Percentiles rank a stretch among this genome's conserved stretches.
Conservation (phyloP, 2,329 filamentous ascomycete genomes). For the Penicillium glabrum region DNA sequence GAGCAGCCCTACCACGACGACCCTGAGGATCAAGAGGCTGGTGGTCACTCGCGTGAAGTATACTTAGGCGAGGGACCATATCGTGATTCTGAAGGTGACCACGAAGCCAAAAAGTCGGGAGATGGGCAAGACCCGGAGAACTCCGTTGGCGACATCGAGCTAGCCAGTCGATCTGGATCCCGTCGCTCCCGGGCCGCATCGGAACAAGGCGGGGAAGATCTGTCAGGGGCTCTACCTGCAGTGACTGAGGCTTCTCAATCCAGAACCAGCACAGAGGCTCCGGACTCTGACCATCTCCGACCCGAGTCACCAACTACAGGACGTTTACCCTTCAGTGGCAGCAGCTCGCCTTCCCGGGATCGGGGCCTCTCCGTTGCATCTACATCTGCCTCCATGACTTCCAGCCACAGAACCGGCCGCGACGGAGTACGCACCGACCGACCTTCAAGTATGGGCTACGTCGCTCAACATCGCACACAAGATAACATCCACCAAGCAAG, state of each 20-base stretch:
- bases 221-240: conserved; percentile 14
- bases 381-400: conserved; percentile 36
- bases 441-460: conserved; percentile 52
- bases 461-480: conserved; percentile 48
- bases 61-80: conserved; percentile 27
- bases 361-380: conserved; percentile 40
- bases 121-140: conserved; percentile 52
- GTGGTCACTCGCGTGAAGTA: conserved; percentile 24
- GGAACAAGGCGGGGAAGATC: conserved; percentile 14
- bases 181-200: conserved; percentile 51
- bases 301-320: conserved; percentile 30
- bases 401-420: conserved; percentile 31
- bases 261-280: conserved; percentile 7
- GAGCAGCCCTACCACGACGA: conserved; percentile 67
- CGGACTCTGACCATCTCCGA: conserved; percentile 22
- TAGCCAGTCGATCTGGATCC: conserved; percentile 64
- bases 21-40: conserved; percentile 36
- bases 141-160: conserved; percentile 58
- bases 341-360: conserved; percentile 37
- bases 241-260: conserved; percentile 22
- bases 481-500: conserved; percentile 49
- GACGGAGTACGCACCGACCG: conserved; percentile 34
- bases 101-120: conserved; percentile 9
- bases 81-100: conserved; percentile 27
- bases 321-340: conserved; percentile 44